These are phyloP conservation scores for Elsinoe ampelina DNA, from an alignment of 2,329 filamentous ascomycete genomes.

Conservation along the genomic window DNA sequence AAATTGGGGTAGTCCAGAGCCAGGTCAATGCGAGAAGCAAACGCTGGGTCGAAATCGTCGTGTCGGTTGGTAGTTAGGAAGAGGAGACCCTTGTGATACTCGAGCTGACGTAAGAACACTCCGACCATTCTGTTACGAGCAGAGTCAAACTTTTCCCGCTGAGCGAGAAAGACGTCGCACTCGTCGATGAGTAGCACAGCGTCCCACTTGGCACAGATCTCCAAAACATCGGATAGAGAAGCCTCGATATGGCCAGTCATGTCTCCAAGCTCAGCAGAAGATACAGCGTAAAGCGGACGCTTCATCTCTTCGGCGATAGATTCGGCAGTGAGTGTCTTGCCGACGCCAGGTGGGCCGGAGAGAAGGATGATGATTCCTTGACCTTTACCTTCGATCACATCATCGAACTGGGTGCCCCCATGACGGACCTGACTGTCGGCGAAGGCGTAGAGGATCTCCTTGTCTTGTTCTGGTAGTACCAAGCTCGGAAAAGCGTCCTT, in stretches of 20 bases:
- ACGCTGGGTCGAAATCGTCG: slow-evolving; percentile 81
- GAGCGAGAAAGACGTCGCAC: slow-evolving; percentile 75
- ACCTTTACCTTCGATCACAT: slow-evolving; percentile 24
- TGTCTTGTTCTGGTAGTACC: not conserved
- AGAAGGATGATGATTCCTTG: slow-evolving; percentile 31
- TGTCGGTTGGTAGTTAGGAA: slow-evolving; percentile 87
- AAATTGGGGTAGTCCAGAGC: slow-evolving; percentile 72
- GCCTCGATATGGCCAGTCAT: not conserved
- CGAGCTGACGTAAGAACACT: slow-evolving; percentile 76
- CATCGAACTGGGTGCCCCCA: slow-evolving; percentile 1
- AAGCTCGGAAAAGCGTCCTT: not conserved
- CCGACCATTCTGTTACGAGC: slow-evolving; percentile 78
- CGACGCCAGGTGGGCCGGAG: slow-evolving; percentile 29
- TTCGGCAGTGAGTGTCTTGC: slow-evolving; percentile 30
- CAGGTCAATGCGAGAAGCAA: slow-evolving; percentile 80
- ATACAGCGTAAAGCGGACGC: slow-evolving; percentile 7
- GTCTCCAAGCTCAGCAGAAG: not conserved
- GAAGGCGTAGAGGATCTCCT: not conserved
- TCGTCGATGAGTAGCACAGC: slow-evolving; percentile 79
- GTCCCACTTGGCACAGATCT: slow-evolving; percentile 78
- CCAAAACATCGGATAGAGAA: slow-evolving; percentile 49
- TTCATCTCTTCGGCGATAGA: slow-evolving; percentile 14
- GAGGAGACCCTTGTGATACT: slow-evolving; percentile 75
- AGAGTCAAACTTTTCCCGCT: slow-evolving; percentile 72
- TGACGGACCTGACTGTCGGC: not conserved